These are phyloP conservation scores for Penicillium steckii DNA, from an alignment of 495 filamentous ascomycete species.

Conservation along the genomic window DNA sequence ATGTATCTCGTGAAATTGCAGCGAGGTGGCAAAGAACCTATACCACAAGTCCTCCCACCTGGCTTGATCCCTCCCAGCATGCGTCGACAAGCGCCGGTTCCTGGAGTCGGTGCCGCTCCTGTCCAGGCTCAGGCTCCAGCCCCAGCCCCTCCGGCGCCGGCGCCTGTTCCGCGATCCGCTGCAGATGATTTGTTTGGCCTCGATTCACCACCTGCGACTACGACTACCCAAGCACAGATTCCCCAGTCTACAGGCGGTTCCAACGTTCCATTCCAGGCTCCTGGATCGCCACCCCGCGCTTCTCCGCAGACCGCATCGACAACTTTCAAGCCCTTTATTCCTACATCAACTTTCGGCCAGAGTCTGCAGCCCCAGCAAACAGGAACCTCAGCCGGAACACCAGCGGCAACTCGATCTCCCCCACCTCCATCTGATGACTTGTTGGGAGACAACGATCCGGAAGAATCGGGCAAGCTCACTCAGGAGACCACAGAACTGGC, in stretches of 20 bases:
- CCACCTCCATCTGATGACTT: slow-evolving; percentile 76
- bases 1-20: slow-evolving; percentile 96
- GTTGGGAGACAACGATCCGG: slow-evolving; percentile 90
- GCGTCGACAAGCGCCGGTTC: slow-evolving; percentile 59
- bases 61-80: slow-evolving; percentile 87
- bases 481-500: slow-evolving; percentile 91
- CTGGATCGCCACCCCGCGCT: slow-evolving; percentile 39
- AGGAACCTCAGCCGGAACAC: slow-evolving; percentile 58
- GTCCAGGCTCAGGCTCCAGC: slow-evolving; percentile 37
- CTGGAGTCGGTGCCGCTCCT: slow-evolving; percentile 40
- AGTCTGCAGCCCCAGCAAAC: slow-evolving; percentile 75
- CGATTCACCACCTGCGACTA: slow-evolving; percentile 59
- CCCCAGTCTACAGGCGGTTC: slow-evolving; percentile 75
- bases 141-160: slow-evolving; percentile 49
- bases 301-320: slow-evolving; percentile 42
- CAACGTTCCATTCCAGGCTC: slow-evolving; percentile 37
- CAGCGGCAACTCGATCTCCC: slow-evolving; percentile 44
- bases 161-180: slow-evolving; percentile 59
- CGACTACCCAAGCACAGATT: slow-evolving; percentile 56
- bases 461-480: slow-evolving; percentile 81
- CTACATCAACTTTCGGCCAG: slow-evolving; percentile 87
- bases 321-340: slow-evolving; percentile 85
- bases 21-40: slow-evolving; percentile 62
- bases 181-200: slow-evolving; percentile 91
- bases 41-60: slow-evolving; percentile 74